Percentiles rank a stretch among this genome's conserved stretches.
Conservation (phyloP, 2,329 filamentous ascomycete species). For the Drechslera avenae region DNA sequence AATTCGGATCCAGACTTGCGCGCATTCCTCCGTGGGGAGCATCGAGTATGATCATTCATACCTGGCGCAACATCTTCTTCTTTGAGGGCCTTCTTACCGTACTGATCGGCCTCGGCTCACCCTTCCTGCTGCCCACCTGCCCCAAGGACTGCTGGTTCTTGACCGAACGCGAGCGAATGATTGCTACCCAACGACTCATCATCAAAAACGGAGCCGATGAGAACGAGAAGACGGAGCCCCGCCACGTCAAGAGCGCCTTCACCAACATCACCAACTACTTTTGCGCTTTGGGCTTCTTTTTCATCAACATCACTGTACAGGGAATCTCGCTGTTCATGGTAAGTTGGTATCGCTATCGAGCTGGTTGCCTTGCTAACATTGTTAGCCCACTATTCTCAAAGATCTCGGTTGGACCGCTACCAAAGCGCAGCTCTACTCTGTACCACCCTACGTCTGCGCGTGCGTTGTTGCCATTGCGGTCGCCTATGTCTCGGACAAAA, state of each 20-base stretch:
- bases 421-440: constrained; percentile 47
- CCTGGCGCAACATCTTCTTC: constrained; percentile 61
- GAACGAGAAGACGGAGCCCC: constrained; percentile 54
- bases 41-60: constrained; percentile 51
- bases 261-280: constrained; percentile 65
- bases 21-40: constrained; percentile 60
- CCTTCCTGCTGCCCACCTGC: constrained; percentile 58
- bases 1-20: constrained; percentile 26
- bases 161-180: constrained; percentile 59
- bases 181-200: constrained; percentile 59
- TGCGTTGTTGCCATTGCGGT: constrained; percentile 44
- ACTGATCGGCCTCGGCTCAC: constrained; percentile 55
- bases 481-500: constrained; percentile 47
- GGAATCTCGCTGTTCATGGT: constrained; percentile 49
- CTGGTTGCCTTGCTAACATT: not conserved
- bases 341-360: constrained; percentile 5
- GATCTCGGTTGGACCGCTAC: constrained; percentile 48
- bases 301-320: constrained; percentile 65
- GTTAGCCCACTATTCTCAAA: constrained; percentile 45
- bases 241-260: constrained; percentile 59
- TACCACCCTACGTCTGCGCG: constrained; percentile 48
- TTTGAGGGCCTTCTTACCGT: constrained; percentile 65
- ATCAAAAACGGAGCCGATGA: constrained; percentile 56
- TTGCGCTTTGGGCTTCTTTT: constrained; percentile 63
- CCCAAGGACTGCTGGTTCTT: constrained; percentile 58